Conservation (phyloP, 805 yeast species). For the Saturnispora galanensis region DNA sequence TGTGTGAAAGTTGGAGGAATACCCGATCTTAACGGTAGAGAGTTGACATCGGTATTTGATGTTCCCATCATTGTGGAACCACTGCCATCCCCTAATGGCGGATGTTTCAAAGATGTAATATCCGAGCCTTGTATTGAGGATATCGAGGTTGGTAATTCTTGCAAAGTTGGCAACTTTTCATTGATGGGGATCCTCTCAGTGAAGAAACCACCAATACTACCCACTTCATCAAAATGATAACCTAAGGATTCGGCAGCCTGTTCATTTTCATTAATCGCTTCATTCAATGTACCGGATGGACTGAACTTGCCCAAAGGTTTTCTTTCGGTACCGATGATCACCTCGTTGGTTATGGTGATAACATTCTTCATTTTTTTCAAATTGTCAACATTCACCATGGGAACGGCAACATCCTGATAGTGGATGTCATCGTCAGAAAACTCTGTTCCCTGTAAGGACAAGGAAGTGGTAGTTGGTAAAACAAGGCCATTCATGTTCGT, state of each 20-base stretch:
- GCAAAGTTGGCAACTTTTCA: constrained; percentile 5
- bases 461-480: background rate
- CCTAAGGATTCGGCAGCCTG: constrained; percentile 4
- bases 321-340: constrained; percentile 72
- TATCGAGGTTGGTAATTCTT: background rate
- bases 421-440: constrained; percentile 19
- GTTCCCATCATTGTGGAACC: constrained; percentile 4
- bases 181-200: background rate
- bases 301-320: constrained; percentile 25
- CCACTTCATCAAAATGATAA: constrained; percentile 1
- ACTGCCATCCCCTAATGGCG: background rate
- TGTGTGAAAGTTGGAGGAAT: constrained; percentile 2
- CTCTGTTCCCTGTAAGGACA: background rate
- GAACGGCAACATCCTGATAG: constrained; percentile 13
- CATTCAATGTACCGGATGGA: constrained; percentile 1
- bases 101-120: background rate
- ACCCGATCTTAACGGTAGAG: background rate
- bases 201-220: constrained; percentile 1
- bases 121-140: background rate
- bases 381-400: constrained; percentile 69
- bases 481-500: background rate
- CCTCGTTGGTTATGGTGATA: constrained; percentile 70
- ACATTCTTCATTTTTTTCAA: constrained; percentile 69
- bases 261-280: too few relatives aligned
- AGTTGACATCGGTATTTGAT: constrained; percentile 1